phyloP scores from a whole-genome alignment of 2,329 filamentous ascomycete species.

The Penicillium sp. region DNA sequence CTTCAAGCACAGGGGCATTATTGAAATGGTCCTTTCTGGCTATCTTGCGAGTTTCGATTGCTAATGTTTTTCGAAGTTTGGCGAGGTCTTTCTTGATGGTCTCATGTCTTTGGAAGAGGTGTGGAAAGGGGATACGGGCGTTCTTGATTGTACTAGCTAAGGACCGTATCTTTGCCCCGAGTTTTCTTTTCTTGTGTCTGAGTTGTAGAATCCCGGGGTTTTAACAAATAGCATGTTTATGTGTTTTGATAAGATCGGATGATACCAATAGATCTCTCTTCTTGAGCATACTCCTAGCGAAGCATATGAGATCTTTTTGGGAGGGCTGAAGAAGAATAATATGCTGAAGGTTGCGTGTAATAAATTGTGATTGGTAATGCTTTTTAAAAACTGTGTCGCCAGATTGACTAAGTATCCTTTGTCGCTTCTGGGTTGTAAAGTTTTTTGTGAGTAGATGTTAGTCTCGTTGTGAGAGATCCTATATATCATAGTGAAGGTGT shows the following conservation, averaged over 20 bases:
- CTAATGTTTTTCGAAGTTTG: conserved; percentile 22
- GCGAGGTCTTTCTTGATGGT: conserved; percentile 21
- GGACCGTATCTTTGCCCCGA: conserved; percentile 27
- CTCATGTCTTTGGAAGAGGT: conserved; percentile 25
- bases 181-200: conserved; percentile 28
- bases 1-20: conserved; percentile 24
- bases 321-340: conserved; percentile 28
- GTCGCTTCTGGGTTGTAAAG: conserved; percentile 30
- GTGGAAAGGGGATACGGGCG: conserved; percentile 16
- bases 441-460: conserved; percentile 21
- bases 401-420: conserved; percentile 29
- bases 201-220: conserved; percentile 23
- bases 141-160: conserved; percentile 25
- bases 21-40: conserved; percentile 30
- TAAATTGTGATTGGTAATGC: conserved; percentile 30
- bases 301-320: conserved; percentile 24
- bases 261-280: conserved; percentile 25
- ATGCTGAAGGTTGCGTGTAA: conserved; percentile 27
- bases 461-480: conserved; percentile 9
- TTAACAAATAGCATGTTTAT: conserved; percentile 21
- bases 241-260: conserved; percentile 22
- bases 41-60: conserved; percentile 20
- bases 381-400: conserved; percentile 28
- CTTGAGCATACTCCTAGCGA: conserved; percentile 27
- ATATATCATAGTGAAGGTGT: conserved; percentile 7